These are phyloP conservation scores for Omphalea diandra DNA, from an alignment of 441 rosid species.

Conservation along the genomic window DNA sequence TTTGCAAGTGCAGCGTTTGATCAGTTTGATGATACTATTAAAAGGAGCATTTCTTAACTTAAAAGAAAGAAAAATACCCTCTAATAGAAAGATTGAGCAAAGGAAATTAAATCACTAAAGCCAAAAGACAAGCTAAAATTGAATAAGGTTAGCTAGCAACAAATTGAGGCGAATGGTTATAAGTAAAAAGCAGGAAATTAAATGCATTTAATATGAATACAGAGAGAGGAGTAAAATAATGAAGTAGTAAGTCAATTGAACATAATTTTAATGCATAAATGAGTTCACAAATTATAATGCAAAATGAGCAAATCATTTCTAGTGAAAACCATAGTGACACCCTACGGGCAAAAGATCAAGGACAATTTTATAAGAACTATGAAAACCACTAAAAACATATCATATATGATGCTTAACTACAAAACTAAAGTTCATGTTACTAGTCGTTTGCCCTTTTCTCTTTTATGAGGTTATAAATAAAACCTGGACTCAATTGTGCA, in stretches of 20 bases:
- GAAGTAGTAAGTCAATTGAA: not conserved
- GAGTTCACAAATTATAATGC: not conserved
- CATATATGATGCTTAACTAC: not conserved
- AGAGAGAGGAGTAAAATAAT: not conserved
- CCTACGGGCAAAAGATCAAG: no score
- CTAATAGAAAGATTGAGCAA: not conserved
- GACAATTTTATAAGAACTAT: not conserved
- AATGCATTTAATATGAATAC: not conserved
- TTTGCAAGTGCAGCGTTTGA: conserved; percentile 35
- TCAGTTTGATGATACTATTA: not conserved
- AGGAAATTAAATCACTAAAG: not conserved
- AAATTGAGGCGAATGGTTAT: not conserved
- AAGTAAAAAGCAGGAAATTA: not conserved
- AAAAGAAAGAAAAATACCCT: not conserved
- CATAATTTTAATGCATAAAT: not conserved
- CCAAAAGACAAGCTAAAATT: not conserved
- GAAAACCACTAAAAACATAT: not conserved
- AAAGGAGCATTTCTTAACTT: no score
- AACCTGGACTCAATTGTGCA: not conserved
- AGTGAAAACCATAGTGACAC: not conserved
- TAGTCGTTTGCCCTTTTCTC: not conserved
- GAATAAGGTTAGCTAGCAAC: no score
- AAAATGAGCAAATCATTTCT: not conserved
- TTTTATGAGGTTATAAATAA: not conserved
- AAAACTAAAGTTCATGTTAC: not conserved